These are phyloP conservation scores for Fraxinus paxiana DNA, from an alignment of 305 asterid genomes.

Conservation along the genomic window DNA sequence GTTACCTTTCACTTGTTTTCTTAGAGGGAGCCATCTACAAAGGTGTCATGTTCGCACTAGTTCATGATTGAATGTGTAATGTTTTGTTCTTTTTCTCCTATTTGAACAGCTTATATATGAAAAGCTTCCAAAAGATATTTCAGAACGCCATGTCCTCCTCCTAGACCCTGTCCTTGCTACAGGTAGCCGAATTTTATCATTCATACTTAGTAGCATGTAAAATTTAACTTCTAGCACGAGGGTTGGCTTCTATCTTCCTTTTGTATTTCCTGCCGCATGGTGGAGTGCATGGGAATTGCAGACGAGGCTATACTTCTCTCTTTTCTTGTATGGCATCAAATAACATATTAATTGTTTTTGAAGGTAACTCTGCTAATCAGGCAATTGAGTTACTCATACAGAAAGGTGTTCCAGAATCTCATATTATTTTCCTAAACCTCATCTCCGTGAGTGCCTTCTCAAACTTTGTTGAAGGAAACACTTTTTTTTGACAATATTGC, in stretches of 20 bases:
- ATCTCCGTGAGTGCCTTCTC: constrained; percentile 64
- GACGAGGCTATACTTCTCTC: not conserved
- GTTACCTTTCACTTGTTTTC: constrained; percentile 26
- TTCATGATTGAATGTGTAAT: not conserved
- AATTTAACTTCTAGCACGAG: not conserved
- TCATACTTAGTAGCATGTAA: not conserved
- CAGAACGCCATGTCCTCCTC: constrained; percentile 92
- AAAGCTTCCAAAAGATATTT: constrained; percentile 86
- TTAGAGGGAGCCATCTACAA: not conserved
- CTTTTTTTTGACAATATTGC: not conserved
- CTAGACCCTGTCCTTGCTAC: constrained; percentile 98
- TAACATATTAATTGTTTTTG: constrained; percentile 1
- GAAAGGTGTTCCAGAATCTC: constrained; percentile 97
- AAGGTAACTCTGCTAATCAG: constrained; percentile 98
- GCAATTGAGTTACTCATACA: constrained; percentile 87
- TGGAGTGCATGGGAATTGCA: not conserved
- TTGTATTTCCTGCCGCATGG: not conserved
- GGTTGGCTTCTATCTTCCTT: not conserved
- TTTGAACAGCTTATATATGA: constrained; percentile 82
- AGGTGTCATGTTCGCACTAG: constrained; percentile 3
- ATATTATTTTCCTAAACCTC: constrained; percentile 90
- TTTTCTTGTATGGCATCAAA: not conserved
- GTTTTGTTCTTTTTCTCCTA: constrained; percentile 9
- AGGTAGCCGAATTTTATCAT: constrained; percentile 39
- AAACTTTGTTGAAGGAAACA: not conserved